Percentiles rank a stretch among this genome's conserved stretches.
Conservation (phyloP, 208 protist species). For the Leishmania major region DNA sequence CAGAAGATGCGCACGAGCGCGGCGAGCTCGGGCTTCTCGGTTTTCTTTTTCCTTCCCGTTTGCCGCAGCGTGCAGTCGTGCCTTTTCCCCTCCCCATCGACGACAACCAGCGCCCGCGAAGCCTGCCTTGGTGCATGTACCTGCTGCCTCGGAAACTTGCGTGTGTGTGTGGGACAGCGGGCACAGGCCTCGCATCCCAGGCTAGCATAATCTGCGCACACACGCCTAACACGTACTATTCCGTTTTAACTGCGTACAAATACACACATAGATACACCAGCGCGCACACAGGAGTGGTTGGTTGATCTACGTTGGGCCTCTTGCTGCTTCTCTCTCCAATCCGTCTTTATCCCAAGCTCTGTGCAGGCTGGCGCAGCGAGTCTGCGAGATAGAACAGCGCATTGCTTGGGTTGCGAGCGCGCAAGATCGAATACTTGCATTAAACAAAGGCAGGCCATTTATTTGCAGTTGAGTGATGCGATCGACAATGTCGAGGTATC, state of each 20-base stretch:
- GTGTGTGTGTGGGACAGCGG: not conserved
- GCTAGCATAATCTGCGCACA: not conserved
- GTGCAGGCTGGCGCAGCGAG: not conserved
- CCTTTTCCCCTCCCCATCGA: not conserved
- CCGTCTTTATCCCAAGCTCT: not conserved
- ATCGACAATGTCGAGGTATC: constrained; percentile 17
- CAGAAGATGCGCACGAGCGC: not conserved
- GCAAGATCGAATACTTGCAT: not conserved
- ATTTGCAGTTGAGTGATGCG: not conserved
- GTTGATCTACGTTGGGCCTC: not conserved
- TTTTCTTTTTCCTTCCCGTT: not conserved
- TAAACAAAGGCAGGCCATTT: not conserved
- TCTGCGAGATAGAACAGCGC: not conserved
- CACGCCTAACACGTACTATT: not conserved
- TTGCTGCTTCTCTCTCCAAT: not conserved
- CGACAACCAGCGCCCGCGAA: not conserved
- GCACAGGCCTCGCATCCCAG: not conserved
- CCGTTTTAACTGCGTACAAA: not conserved
- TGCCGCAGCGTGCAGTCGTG: not conserved
- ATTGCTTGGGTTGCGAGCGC: not conserved
- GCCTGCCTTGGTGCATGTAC: not conserved
- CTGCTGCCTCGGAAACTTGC: not conserved
- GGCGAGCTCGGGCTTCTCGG: not conserved
- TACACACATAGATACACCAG: constrained; percentile 1
- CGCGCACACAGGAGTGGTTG: not conserved